phyloP scores from a whole-genome alignment of 352 stramenopile species.

The Phytopythium oedochilum region DNA sequence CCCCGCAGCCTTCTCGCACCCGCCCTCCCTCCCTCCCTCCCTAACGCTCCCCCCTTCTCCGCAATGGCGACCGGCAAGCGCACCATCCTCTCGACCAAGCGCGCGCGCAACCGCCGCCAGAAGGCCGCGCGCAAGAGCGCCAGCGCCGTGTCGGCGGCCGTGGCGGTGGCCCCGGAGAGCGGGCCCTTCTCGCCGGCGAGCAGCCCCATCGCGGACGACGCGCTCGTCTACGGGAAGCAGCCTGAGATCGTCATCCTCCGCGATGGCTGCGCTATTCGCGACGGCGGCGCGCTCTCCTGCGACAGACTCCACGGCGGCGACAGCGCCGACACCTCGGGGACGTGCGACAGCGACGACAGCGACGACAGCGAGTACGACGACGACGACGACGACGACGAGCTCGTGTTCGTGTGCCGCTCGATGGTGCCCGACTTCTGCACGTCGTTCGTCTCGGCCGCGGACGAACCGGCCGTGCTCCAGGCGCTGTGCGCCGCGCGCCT shows the following conservation, averaged over 20 bases:
- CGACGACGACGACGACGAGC: slow-evolving; percentile 43
- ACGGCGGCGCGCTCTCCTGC: slow-evolving; percentile 5
- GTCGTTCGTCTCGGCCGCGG: slow-evolving; percentile 31
- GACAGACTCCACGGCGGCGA: background rate
- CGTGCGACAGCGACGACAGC: slow-evolving; percentile 26
- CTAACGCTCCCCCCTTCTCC: background rate
- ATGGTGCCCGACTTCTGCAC: slow-evolving; percentile 61
- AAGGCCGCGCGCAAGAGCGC: slow-evolving; percentile 8
- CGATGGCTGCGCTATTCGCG: slow-evolving; percentile 15
- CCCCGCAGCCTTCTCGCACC: background rate
- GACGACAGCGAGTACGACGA: slow-evolving; percentile 21
- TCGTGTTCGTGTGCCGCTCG: slow-evolving; percentile 63
- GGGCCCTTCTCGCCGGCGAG: background rate
- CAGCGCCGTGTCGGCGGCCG: slow-evolving; percentile 1
- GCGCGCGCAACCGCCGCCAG: slow-evolving; percentile 56
- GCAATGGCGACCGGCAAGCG: slow-evolving; percentile 62
- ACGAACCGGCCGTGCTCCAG: slow-evolving; percentile 8
- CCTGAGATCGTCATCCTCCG: slow-evolving; percentile 12
- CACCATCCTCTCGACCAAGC: slow-evolving; percentile 59
- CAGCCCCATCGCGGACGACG: background rate
- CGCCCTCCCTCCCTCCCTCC: background rate
- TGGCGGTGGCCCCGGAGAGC: slow-evolving; percentile 19
- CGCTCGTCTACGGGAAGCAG: background rate
- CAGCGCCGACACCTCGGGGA: slow-evolving; percentile 3
- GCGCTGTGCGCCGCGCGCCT: slow-evolving; percentile 1